phyloP scores from a whole-genome alignment of 2,329 filamentous ascomycete species.

The Penicillium hesseltinei region DNA sequence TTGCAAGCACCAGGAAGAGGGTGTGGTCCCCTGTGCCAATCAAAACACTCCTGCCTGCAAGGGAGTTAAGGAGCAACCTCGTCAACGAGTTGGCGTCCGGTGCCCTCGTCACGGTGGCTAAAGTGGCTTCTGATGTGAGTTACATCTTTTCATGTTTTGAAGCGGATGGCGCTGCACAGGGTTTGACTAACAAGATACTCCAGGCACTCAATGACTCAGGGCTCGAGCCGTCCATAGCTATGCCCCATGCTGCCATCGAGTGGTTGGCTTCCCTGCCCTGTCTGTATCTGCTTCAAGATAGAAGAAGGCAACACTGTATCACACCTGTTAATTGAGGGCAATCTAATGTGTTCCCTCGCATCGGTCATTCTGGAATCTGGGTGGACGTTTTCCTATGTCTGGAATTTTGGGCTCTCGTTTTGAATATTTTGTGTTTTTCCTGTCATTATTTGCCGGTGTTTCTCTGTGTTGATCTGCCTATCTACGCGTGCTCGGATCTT shows the following conservation, averaged over 20 bases:
- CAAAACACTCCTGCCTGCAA: conserved; percentile 31
- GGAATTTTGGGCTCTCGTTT: not conserved
- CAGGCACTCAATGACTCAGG: not conserved
- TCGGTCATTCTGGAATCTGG: not conserved
- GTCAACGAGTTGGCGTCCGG: conserved; percentile 33
- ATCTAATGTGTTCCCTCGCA: not conserved
- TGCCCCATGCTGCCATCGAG: not conserved
- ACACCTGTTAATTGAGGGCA: not conserved
- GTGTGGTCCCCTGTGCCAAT: conserved; percentile 37
- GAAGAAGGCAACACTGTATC: not conserved
- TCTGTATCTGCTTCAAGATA: not conserved
- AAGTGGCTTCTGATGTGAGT: not conserved
- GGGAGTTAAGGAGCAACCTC: conserved; percentile 34
- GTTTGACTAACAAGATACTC: conserved; percentile 8
- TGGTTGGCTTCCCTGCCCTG: not conserved
- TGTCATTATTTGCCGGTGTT: not conserved
- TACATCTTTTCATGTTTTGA: not conserved
- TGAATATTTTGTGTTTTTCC: not conserved
- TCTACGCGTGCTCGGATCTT: not conserved
- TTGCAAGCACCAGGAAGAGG: conserved; percentile 34
- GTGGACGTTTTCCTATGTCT: not conserved
- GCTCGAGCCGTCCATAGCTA: too few species aligned
- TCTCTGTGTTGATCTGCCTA: not conserved
- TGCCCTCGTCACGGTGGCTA: conserved; percentile 30
- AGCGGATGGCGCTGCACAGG: conserved; percentile 3